Conservation (phyloP, 345 rosid species). For the Euphorbia lathyris region DNA sequence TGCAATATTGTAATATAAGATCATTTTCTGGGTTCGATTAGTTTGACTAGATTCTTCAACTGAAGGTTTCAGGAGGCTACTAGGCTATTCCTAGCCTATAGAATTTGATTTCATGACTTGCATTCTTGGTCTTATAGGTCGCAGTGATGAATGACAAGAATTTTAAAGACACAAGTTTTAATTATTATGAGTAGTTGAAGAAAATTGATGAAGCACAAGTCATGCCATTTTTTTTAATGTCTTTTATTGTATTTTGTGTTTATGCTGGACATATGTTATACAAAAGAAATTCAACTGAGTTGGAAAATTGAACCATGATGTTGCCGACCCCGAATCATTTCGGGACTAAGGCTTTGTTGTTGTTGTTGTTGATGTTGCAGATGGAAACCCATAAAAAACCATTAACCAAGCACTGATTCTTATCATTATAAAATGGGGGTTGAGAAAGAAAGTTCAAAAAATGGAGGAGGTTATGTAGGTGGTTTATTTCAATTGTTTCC, state of each 20-base stretch:
- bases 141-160: background rate
- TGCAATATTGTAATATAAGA: background rate
- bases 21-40: too few species aligned
- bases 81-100: background rate
- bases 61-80: too few species aligned
- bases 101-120: background rate
- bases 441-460: constrained; percentile 58
- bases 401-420: constrained; percentile 9
- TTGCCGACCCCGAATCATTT: too few species aligned
- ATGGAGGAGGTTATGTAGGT: constrained; percentile 65
- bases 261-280: background rate
- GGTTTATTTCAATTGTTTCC: constrained; percentile 87
- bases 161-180: too few species aligned
- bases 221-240: background rate
- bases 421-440: constrained; percentile 42
- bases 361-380: constrained; percentile 24
- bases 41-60: too few species aligned
- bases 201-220: background rate
- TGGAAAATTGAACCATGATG: constrained; percentile 14
- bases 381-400: constrained; percentile 22
- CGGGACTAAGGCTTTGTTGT: too few species aligned
- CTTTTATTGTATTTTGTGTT: too few species aligned
- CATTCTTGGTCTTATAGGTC: background rate
- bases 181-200: background rate
- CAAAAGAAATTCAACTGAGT: background rate